A percentile compares a stretch with the other conserved stretches of the same genome.
Evolutionary conservation across 2,329 filamentous ascomycete genomes (phyloP).

Genomic region (Trichoderma hamatum): DNA sequence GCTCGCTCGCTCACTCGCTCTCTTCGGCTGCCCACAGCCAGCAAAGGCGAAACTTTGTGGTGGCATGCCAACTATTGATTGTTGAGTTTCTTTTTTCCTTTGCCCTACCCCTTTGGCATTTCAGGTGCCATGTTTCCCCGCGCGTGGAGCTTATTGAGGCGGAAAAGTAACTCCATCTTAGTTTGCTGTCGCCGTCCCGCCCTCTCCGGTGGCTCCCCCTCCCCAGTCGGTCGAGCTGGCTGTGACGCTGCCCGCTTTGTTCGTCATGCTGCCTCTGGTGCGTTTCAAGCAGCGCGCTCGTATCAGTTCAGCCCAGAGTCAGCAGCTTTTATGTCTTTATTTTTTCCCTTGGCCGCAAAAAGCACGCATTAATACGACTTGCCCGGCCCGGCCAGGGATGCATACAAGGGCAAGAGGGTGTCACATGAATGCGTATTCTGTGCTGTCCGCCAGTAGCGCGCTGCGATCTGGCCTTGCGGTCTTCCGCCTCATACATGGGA

Average conservation of each 20-base stretch:
- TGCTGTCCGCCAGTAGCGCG: conserved; percentile 22
- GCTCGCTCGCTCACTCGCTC: neutral
- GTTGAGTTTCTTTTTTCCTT: neutral
- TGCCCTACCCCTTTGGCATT: neutral
- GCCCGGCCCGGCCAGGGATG: neutral
- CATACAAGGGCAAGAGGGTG: conserved; percentile 3
- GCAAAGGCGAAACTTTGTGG: conserved; percentile 9
- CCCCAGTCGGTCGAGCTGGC: neutral
- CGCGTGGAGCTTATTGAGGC: conserved; percentile 1
- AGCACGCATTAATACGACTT: neutral
- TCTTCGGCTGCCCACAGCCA: neutral
- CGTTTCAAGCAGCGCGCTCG: conserved; percentile 7
- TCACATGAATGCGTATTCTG: conserved; percentile 18
- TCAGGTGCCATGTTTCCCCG: neutral
- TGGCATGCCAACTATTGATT: conserved; percentile 1
- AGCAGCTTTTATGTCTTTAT: neutral
- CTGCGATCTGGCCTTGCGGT: conserved; percentile 13
- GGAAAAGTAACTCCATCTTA: conserved; percentile 1
- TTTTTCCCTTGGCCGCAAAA: neutral
- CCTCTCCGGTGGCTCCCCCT: neutral
- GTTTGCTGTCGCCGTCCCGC: neutral
- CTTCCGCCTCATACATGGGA: conserved; percentile 15
- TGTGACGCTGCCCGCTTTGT: neutral
- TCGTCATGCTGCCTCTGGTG: conserved; percentile 7
- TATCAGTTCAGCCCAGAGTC: neutral